phyloP scores from a whole-genome alignment of 768 basidiomycete genomes.

The Lactarius hatsudake region DNA sequence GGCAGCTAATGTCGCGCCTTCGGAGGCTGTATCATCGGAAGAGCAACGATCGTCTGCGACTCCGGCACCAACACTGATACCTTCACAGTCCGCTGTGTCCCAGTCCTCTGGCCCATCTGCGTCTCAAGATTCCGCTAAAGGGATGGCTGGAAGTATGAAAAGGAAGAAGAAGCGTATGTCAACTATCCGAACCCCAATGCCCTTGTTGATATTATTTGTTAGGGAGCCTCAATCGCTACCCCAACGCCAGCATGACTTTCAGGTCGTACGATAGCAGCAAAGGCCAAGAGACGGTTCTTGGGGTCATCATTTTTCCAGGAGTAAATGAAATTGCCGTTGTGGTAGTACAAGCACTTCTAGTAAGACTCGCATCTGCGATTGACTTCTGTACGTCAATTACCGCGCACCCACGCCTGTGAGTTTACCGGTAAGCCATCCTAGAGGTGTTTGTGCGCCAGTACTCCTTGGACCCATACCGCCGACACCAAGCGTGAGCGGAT shows the following conservation, averaged over 20 bases:
- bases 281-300: not conserved
- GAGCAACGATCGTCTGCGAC: constrained; percentile 34
- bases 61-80: constrained; percentile 33
- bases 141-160: constrained; percentile 51
- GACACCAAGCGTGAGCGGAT: constrained; percentile 74
- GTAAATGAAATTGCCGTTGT: not conserved
- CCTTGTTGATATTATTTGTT: not conserved
- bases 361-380: not conserved
- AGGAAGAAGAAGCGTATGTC: constrained; percentile 75
- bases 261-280: not conserved
- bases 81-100: constrained; percentile 34
- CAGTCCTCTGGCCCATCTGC: constrained; percentile 38
- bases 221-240: constrained; percentile 17
- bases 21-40: constrained; percentile 6
- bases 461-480: constrained; percentile 57
- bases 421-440: constrained; percentile 78
- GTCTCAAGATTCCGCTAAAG: constrained; percentile 49
- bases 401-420: constrained; percentile 62
- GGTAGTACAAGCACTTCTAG: not conserved
- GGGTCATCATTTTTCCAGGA: not conserved
- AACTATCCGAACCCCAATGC: not conserved
- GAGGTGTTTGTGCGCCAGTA: constrained; percentile 61
- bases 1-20: constrained; percentile 35
- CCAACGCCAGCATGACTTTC: constrained; percentile 16
- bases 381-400: constrained; percentile 25